A percentile compares a stretch with the other conserved stretches of the same genome.
Conservation (phyloP, 495 filamentous ascomycete genomes). For the Pyrenopolyporus hunteri region DNA sequence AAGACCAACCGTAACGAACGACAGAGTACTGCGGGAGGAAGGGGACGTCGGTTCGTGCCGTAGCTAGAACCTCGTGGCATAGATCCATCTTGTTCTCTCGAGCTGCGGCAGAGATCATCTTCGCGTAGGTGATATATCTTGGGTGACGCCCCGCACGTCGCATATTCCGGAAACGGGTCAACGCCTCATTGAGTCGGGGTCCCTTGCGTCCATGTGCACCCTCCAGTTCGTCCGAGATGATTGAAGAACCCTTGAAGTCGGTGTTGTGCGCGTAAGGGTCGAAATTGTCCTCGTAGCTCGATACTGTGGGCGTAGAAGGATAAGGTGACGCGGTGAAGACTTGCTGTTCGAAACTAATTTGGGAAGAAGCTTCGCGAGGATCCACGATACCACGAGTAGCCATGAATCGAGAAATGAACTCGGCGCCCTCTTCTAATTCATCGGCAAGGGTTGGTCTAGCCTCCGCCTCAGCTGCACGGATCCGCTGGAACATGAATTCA, state of each 20-base stretch:
- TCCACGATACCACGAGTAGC: constrained; percentile 54
- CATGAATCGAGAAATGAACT: constrained; percentile 84
- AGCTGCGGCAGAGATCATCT: constrained; percentile 88
- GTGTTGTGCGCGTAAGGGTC: constrained; percentile 90
- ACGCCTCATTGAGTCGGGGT: constrained; percentile 77
- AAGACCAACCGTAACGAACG: constrained; percentile 92
- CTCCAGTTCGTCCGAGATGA: constrained; percentile 88
- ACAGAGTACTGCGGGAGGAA: constrained; percentile 77
- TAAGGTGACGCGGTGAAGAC: constrained; percentile 46
- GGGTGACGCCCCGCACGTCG: constrained; percentile 90
- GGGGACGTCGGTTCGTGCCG: constrained; percentile 87
- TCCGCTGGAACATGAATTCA: constrained; percentile 81
- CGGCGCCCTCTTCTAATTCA: constrained; percentile 84
- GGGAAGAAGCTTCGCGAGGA: constrained; percentile 50
- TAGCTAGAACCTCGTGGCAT: constrained; percentile 82
- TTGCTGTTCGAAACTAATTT: constrained; percentile 38
- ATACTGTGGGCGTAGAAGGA: constrained; percentile 43
- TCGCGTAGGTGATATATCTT: constrained; percentile 93
- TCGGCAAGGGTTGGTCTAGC: constrained; percentile 63
- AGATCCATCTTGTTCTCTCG: constrained; percentile 79
- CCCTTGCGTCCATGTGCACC: constrained; percentile 69
- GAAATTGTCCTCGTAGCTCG: constrained; percentile 73
- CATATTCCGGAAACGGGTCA: constrained; percentile 86
- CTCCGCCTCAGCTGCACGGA: constrained; percentile 62
- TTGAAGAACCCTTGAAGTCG: constrained; percentile 87